Conservation (phyloP, 2,329 filamentous ascomycete species). For the Macroventuria anomochaeta region DNA sequence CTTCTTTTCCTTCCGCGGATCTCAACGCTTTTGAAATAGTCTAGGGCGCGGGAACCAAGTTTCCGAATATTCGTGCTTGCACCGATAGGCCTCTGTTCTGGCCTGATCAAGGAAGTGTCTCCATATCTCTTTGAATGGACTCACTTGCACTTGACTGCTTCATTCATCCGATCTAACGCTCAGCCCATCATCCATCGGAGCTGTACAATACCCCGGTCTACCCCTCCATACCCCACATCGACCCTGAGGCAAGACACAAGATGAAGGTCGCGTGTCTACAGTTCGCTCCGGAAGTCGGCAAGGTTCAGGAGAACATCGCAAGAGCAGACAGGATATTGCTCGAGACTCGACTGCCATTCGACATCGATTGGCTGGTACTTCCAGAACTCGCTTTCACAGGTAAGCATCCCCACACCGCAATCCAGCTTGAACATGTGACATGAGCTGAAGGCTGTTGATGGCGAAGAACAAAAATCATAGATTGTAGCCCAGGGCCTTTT, state of each 20-base stretch:
- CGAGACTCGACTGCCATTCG: slow-evolving; percentile 50
- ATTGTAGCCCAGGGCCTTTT: neutral
- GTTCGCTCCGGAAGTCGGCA: slow-evolving; percentile 73
- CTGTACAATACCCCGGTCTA: slow-evolving; percentile 6
- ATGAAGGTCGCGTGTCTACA: slow-evolving; percentile 76
- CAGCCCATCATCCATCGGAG: neutral
- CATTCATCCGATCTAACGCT: neutral
- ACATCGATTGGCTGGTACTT: slow-evolving; percentile 73
- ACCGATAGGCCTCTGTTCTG: slow-evolving; percentile 3
- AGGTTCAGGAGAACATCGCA: slow-evolving; percentile 72
- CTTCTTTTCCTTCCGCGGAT: slow-evolving; percentile 6
- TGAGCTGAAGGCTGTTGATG: neutral
- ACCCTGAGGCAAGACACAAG: slow-evolving; percentile 23
- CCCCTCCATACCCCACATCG: slow-evolving; percentile 16
- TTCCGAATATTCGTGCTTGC: slow-evolving; percentile 12
- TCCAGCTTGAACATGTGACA: slow-evolving; percentile 2
- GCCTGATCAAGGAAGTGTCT: neutral
- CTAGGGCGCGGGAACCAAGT: slow-evolving; percentile 17
- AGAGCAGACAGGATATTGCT: slow-evolving; percentile 70
- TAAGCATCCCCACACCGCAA: slow-evolving; percentile 41
- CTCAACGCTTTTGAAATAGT: slow-evolving; percentile 5
- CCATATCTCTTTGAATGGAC: neutral
- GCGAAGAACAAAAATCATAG: neutral
- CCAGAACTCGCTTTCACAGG: slow-evolving; percentile 79
- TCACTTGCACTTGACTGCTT: neutral